Percentiles rank a stretch among this genome's conserved stretches.
phyloP scores from a whole-genome alignment of 2,329 filamentous ascomycete genomes.

The Fusarium tricinctum region DNA sequence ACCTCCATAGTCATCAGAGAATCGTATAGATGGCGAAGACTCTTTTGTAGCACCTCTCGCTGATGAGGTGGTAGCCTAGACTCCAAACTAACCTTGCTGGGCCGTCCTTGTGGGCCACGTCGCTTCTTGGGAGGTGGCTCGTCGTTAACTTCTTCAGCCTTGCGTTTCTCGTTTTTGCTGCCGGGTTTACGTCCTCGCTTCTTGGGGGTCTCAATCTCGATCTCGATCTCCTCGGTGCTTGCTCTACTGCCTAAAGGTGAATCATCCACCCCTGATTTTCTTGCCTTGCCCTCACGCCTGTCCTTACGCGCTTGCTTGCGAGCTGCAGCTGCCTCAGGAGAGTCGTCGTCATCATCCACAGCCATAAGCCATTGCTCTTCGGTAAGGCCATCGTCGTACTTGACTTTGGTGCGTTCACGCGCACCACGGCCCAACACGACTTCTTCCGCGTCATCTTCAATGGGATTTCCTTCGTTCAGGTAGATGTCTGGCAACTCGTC shows the following conservation, averaged over 20 bases:
- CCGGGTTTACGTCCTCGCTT: conserved; percentile 87
- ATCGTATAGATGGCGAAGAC: conserved; percentile 83
- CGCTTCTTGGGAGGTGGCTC: conserved; percentile 85
- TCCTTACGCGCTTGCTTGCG: conserved; percentile 90
- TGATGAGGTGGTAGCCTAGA: conserved; percentile 74
- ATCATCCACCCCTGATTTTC: conserved; percentile 70
- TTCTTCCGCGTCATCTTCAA: conserved; percentile 83
- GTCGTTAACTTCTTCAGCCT: conserved; percentile 83
- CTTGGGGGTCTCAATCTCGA: conserved; percentile 72
- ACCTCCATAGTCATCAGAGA: conserved; percentile 87
- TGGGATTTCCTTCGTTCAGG: conserved; percentile 84
- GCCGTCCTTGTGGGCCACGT: conserved; percentile 76
- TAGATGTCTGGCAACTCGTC: conserved; percentile 95
- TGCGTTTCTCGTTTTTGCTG: conserved; percentile 84
- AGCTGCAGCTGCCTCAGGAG: conserved; percentile 90
- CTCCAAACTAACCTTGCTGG: conserved; percentile 68
- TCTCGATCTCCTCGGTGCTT: conserved; percentile 82
- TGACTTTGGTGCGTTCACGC: conserved; percentile 92
- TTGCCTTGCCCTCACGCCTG: conserved; percentile 81
- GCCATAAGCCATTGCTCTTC: conserved; percentile 99
- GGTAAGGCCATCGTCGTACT: conserved; percentile 96
- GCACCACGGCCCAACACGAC: conserved; percentile 86
- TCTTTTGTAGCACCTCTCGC: conserved; percentile 82
- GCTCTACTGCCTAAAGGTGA: conserved; percentile 85
- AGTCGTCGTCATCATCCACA: conserved; percentile 96